A percentile compares a stretch with the other conserved stretches of the same genome.
Conservation (phyloP, 108 stramenopile genomes). For the Cyclotella choctawhatcheeana region DNA sequence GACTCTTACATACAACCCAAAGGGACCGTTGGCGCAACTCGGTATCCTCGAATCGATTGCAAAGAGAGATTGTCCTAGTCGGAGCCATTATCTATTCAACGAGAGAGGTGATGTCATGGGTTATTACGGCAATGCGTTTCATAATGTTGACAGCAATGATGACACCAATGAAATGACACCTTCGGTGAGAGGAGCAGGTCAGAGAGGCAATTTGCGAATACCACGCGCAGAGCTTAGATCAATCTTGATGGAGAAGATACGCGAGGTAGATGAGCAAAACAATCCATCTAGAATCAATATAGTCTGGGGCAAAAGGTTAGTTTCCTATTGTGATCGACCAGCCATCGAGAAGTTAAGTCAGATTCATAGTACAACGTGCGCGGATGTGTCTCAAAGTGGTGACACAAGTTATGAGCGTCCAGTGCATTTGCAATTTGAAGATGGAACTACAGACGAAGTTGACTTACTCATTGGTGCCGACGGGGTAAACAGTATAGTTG, state of each 20-base stretch:
- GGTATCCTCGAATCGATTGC: constrained; percentile 79
- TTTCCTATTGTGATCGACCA: constrained; percentile 41
- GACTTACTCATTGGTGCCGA: constrained; percentile 86
- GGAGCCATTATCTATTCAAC: constrained; percentile 82
- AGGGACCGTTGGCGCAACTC: constrained; percentile 69
- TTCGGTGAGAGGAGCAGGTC: constrained; percentile 57
- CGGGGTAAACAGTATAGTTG: constrained; percentile 78
- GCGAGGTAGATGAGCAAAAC: constrained; percentile 13
- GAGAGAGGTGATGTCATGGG: constrained; percentile 56
- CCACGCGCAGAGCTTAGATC: constrained; percentile 67
- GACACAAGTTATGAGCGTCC: constrained; percentile 15
- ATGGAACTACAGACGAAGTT: constrained; percentile 53
- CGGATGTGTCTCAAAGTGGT: background rate
- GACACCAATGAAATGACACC: background rate
- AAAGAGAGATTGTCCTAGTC: constrained; percentile 72
- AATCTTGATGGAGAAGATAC: constrained; percentile 60
- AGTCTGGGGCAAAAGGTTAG: constrained; percentile 38
- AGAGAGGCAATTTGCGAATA: constrained; percentile 85
- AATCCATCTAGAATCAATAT: constrained; percentile 5
- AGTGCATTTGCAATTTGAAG: constrained; percentile 51
- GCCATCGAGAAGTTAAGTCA: constrained; percentile 30
- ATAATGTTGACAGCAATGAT: background rate
- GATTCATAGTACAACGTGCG: constrained; percentile 46
- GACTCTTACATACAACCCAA: constrained; percentile 84
- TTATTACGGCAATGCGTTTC: constrained; percentile 89